phyloP scores from a whole-genome alignment of 257 asterid genomes.

The Nicotiana tomentosiformis region DNA sequence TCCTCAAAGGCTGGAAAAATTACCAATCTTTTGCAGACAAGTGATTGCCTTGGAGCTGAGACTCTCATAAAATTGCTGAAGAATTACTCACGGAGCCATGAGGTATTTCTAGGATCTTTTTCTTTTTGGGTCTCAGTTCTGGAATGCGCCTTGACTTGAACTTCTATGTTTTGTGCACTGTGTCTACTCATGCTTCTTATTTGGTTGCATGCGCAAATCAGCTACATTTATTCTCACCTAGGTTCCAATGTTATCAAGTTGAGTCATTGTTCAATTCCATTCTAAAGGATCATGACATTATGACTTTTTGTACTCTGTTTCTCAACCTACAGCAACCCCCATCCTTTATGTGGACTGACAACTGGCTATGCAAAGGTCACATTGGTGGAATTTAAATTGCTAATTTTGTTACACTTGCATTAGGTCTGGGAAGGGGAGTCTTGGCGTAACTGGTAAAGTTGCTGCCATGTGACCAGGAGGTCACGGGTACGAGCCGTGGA shows the following conservation, averaged over 20 bases:
- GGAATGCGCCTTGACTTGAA: neutral
- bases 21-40: conserved; percentile 53
- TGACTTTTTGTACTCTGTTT: too few relatives aligned
- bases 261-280: neutral
- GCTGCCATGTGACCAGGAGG: too few relatives aligned
- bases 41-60: conserved; percentile 95
- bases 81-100: conserved; percentile 73
- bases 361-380: neutral
- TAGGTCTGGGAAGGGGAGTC: too few relatives aligned
- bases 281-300: too few relatives aligned
- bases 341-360: neutral
- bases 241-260: neutral
- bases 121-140: neutral
- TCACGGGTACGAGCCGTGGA: too few relatives aligned
- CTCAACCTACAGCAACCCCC: neutral
- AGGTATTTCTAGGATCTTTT: conserved; percentile 27
- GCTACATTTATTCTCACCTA: neutral
- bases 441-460: too few relatives aligned
- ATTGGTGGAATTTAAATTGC: neutral
- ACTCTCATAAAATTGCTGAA: conserved; percentile 73
- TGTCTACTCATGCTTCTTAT: neutral
- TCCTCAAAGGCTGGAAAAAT: conserved; percentile 46
- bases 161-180: neutral
- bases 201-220: neutral
- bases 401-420: neutral